Evolutionary conservation across 352 stramenopile genomes (phyloP).

Genomic region (Phytophthora rubi): DNA sequence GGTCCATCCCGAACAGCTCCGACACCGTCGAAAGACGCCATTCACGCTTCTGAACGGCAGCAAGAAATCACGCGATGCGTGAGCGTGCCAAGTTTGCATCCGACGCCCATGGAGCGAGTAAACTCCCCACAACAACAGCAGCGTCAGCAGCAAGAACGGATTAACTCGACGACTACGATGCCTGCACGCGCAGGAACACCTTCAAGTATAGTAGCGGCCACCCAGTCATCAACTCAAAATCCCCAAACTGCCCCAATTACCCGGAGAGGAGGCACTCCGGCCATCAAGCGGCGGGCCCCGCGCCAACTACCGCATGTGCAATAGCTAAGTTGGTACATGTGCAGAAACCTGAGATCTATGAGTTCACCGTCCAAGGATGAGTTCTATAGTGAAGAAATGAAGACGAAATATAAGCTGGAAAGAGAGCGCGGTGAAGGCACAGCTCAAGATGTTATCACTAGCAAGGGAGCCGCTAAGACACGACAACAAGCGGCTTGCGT

Average conservation of each 20-base stretch:
- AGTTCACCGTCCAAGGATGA: no score
- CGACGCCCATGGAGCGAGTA: conserved; percentile 64
- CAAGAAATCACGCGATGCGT: conserved; percentile 59
- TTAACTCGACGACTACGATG: not conserved
- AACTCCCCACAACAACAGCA: conserved; percentile 31
- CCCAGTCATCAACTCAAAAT: conserved; percentile 3
- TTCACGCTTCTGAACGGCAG: conserved; percentile 28
- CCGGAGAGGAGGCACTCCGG: conserved; percentile 26
- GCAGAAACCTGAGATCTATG: not conserved
- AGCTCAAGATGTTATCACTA: no score
- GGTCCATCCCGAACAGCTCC: conserved; percentile 20
- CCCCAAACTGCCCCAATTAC: not conserved
- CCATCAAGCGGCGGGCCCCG: conserved; percentile 29
- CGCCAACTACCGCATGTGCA: conserved; percentile 35
- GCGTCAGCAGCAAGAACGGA: conserved; percentile 15
- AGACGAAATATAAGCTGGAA: no score
- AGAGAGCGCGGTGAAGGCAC: no score
- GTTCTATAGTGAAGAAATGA: no score
- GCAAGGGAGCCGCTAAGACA: no score
- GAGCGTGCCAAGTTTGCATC: conserved; percentile 62
- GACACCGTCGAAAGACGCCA: conserved; percentile 43
- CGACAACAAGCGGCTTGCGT: no score
- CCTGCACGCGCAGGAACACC: conserved; percentile 17
- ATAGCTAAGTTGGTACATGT: conserved; percentile 1
- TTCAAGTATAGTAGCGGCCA: conserved; percentile 1